Percentiles rank a stretch among this genome's conserved stretches.
These are phyloP conservation scores for Verticillium alfalfae DNA, from an alignment of 2,329 filamentous ascomycete genomes.

Conservation along the genomic window DNA sequence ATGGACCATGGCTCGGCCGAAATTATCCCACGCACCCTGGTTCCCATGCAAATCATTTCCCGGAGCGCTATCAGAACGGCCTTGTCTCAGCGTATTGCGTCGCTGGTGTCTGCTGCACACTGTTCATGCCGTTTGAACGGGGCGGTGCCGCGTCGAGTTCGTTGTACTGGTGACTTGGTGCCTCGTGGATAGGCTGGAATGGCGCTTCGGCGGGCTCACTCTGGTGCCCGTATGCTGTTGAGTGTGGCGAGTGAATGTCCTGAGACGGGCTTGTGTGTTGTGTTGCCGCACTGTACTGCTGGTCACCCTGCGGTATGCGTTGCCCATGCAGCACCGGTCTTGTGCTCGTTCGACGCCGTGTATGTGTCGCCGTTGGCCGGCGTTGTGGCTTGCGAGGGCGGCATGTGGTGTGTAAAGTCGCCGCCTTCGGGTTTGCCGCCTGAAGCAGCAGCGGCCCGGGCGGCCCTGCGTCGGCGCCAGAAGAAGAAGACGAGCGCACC, in stretches of 20 bases:
- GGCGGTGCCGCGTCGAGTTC: not conserved
- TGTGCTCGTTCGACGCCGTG: not conserved
- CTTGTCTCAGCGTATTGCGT: not conserved
- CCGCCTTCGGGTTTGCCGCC: not conserved
- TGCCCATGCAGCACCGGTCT: not conserved
- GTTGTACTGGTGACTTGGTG: not conserved
- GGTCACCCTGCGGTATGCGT: not conserved
- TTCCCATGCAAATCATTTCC: not conserved
- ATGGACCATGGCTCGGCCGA: not conserved
- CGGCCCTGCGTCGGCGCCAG: conserved; percentile 16
- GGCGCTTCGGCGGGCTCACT: not conserved
- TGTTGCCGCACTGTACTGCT: not conserved
- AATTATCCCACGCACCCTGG: too few species aligned
- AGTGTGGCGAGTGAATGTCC: not conserved
- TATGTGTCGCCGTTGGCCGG: not conserved
- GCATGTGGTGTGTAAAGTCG: not conserved
- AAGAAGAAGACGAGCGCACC: conserved; percentile 17
- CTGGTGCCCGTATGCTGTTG: not conserved
- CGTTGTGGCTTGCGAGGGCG: not conserved
- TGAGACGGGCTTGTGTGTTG: not conserved
- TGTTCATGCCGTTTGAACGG: not conserved
- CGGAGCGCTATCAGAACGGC: not conserved
- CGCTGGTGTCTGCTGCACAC: conserved; percentile 1
- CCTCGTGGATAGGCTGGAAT: conserved; percentile 1
- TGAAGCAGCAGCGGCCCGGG: not conserved